A percentile compares a stretch with the other conserved stretches of the same genome.
Conservation (phyloP, 345 rosid species). For the Eucalyptus cloeziana region DNA sequence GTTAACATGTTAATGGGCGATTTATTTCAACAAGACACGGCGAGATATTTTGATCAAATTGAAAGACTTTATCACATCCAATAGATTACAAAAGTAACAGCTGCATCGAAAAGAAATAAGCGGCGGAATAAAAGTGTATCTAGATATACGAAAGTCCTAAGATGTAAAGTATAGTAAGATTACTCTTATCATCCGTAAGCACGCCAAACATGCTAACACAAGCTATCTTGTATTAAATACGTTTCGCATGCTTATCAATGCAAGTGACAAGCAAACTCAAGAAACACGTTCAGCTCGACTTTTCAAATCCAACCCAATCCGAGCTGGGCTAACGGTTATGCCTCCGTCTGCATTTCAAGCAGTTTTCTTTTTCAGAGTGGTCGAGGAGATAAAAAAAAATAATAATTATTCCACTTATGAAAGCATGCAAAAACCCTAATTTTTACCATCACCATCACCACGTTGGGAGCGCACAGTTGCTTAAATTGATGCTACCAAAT, state of each 20-base stretch:
- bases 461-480: neutral
- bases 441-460: neutral
- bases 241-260: neutral
- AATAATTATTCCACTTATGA: neutral
- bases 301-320: neutral
- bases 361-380: neutral
- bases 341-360: fast-evolving
- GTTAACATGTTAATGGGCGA: neutral
- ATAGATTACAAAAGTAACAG: neutral
- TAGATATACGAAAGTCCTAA: neutral
- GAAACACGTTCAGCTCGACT: neutral
- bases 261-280: neutral
- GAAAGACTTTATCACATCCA: neutral
- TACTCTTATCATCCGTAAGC: neutral
- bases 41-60: neutral
- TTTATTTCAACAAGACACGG: neutral
- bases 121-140: neutral
- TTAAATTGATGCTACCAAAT: neutral
- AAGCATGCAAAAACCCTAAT: neutral
- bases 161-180: neutral
- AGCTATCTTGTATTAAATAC: neutral
- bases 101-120: neutral
- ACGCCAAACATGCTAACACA: neutral
- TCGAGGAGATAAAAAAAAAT: neutral
- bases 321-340: neutral